Evolutionary conservation across 805 yeast species (phyloP), one percentile per base, ranked within the genome.

Genomic region (Lachancea meyersii): DNA sequence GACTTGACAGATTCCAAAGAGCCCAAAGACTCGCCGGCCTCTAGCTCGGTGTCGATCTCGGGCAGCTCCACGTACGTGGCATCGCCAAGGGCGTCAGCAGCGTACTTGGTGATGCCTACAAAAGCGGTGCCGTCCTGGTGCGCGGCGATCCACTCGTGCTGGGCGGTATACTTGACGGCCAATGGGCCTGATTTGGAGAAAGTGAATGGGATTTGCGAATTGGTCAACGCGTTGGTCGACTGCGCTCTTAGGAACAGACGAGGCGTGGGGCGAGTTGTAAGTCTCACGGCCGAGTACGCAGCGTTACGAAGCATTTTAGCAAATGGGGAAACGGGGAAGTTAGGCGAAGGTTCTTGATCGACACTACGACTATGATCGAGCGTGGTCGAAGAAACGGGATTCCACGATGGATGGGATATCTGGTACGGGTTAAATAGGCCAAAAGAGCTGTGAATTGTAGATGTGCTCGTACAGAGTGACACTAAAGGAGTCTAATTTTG

Each of bases 1-100:
- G 89, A 78, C 69, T 93, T 93, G 57, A 93, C 98, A 33, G 88
- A 77, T 68, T 93, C 98, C 31, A 93, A 94, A 24, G 95, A 84
- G 5, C 97, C 97, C 60, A 93, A 71, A 11, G 91, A 71, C 49
- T 87, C 97, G 39, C 95, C 94, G 38, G 73, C 72, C 44, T 71
- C 79, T 44, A 82, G 71, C 23, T 59, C 69, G 31, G 72, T 75
- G 31, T 81, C 85, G 31, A 75, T 76, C 52, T 82, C 89, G 36
- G 95, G 95, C 53, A 91, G 73, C 67, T 93, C 98, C 46, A 89
- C 82, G 62, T 74, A 93, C 3, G 97, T 94, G 44, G 95, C 94
- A 67, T 93, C 98, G 35, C 98, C 98, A 48, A 93, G 76, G 6
- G 97, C 95, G 58, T 88, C 96, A 18, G 96, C 82, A 16, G 98